Percentiles rank a stretch among this genome's conserved stretches.
Evolutionary conservation across 306 rosid species (phyloP).

Genomic region (Aeschynomene evenia): DNA sequence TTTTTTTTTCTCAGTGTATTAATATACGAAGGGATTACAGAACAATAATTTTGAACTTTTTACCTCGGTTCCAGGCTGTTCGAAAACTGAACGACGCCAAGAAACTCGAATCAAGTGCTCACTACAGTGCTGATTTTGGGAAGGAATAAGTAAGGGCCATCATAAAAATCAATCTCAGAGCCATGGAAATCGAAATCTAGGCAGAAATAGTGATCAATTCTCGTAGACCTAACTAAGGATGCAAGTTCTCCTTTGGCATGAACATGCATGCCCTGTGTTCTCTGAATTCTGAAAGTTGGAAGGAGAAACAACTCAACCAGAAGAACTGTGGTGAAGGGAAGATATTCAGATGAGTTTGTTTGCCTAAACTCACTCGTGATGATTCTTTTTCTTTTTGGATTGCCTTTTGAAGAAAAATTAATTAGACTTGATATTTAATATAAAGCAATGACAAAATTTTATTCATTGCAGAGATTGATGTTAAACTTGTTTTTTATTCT

Average conservation of each 20-base stretch:
- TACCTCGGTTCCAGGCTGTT: conserved; percentile 54
- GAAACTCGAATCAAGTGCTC: conserved; percentile 73
- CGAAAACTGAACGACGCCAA: conserved; percentile 74
- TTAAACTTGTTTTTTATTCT: background rate
- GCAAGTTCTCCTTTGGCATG: background rate
- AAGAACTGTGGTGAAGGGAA: background rate
- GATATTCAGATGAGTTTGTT: background rate
- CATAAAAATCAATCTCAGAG: conserved; percentile 3
- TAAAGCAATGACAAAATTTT: background rate
- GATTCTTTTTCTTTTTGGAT: background rate
- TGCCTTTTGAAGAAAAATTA: background rate
- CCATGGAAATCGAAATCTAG: conserved; percentile 32
- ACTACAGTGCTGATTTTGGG: conserved; percentile 65
- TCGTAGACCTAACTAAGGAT: background rate
- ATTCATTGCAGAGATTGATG: too few relatives aligned
- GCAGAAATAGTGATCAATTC: background rate
- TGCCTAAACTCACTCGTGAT: background rate
- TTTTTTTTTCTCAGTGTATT: background rate
- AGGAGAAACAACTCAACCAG: background rate
- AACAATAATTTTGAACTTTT: background rate
- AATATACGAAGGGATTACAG: background rate
- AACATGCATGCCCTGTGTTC: conserved; percentile 5
- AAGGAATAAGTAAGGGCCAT: conserved; percentile 39
- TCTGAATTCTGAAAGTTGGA: conserved; percentile 13
- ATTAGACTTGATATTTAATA: conserved; percentile 1